Base-by-base conservation (phyloP, 345 rosid genomes). In the Euphorbia lathyris region DNA sequence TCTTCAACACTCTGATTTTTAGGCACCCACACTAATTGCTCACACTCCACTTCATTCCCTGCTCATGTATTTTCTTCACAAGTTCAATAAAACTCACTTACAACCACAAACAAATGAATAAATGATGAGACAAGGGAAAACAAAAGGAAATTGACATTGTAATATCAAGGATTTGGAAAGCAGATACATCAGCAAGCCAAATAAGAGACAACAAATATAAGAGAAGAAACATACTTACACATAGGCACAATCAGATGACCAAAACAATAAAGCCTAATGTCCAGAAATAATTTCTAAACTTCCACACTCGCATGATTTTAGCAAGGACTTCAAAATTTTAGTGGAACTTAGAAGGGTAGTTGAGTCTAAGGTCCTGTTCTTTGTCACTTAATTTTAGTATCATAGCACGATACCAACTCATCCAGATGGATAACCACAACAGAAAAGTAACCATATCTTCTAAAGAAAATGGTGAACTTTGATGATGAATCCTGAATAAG, bases 1-100 rank as follows among this genome's bases (percentile, higher is more conserved):
- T 90, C 82, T 83, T 82, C 93, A 80, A 92, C 92, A 86, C 90
- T 97, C 65, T 92, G 91, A 67, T 58, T 86, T 83, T 84, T 92
- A 67, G 99, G 97, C 58, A 82, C 83, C 97, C 97, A 95, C 75
- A 90, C 91, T 74, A 95, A 85, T 83, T 95, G 99, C 83, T 92
- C 96, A 78, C 97, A 95, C 84, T 95, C 99, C 59, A 88, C 96
- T 85, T 95, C 97, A 77, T 95, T 95, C 80, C 99, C 99, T 95
- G 88, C 78, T 73, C 62, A 81, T 55, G 70, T 32, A 82, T 65
- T 69, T 69, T 66, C 58, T 73, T 76, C 42, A 68, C 67, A 75
- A 78, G 58, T 76, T 77, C 73, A 78, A 72, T 65, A 72, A 69
- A 65, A 65, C 58, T 66, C 67, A 74, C 71, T 67, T 67, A 63